Evolutionary conservation across 768 basidiomycete species (phyloP), one percentile per base, ranked within the genome.

Genomic region (Xerocomus brunneocitrinus): DNA sequence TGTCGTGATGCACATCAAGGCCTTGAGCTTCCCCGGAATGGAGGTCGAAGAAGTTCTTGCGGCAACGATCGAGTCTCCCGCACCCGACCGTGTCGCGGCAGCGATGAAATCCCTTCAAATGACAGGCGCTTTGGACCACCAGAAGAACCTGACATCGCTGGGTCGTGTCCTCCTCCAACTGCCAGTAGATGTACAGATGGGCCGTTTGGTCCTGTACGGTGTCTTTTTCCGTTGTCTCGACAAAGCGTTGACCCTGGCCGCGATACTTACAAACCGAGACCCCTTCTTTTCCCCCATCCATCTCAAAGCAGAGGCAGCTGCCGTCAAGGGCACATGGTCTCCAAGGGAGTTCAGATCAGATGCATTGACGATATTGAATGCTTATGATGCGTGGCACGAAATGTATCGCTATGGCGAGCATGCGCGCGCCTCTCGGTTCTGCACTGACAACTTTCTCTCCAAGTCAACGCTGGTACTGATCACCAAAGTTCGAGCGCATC

Each of bases 1-100:
- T 63, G 87, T 95, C 44, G 91, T 95, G 14, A 98, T 98, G 94
- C 94, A 94, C 66, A 82, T 98, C 68, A 97, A 95, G 64, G 93
- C 93, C 8, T 79, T 97, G 34, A 85, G 91, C 66, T 87, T 97
- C 66, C 89, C 91, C 6, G 83, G 81, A 41, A 83, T 93, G 83
- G 72, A 82, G 28, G 89, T 92, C 6, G 89, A 95, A 63, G 87
- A 95, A 55, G 92, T 97, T 22, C 76, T 98, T 34, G 83, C 81
- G 1, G 84, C 81, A 10, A 79, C 87, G 12, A 97, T 97, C 50
- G 94, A 98, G 66, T 88, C 95, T 14, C 95, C 95, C n/a, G 82
- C 80, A 34, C 71, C 80, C 1, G 79, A 79, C 34, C 86, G 91
- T 22, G 85, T 98, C 32, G 73, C 71, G 12, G 85, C 90, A 45